Evolutionary conservation across 441 rosid species (phyloP).

Genomic region (Aquilaria agallochum): DNA sequence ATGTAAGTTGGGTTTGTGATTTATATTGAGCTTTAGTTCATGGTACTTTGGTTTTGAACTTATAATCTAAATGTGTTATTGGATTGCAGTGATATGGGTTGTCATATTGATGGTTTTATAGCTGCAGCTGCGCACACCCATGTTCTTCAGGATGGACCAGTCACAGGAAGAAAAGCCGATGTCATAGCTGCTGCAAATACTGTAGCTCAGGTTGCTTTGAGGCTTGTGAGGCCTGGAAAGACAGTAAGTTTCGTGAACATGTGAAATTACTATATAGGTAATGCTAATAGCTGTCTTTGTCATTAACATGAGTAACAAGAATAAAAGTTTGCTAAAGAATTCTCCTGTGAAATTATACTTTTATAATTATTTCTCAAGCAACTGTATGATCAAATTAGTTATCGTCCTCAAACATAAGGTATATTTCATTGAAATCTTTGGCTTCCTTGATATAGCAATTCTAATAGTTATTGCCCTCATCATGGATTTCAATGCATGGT

Average conservation of each 20-base stretch:
- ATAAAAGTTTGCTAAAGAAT: too few species aligned
- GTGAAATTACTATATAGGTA: too few species aligned
- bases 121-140: slow-evolving; percentile 90
- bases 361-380: too few species aligned
- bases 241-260: slow-evolving; percentile 44
- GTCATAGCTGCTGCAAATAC: slow-evolving; percentile 92
- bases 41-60: not conserved
- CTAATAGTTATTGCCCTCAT: too few species aligned
- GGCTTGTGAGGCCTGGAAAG: slow-evolving; percentile 96
- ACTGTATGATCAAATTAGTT: too few species aligned
- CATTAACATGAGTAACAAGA: too few species aligned
- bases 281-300: too few species aligned
- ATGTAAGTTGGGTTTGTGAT: slow-evolving; percentile 44
- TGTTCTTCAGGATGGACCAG: slow-evolving; percentile 69
- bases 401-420: too few species aligned
- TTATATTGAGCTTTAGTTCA: not conserved
- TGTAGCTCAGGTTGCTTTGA: slow-evolving; percentile 97
- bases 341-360: too few species aligned
- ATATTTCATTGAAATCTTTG: too few species aligned
- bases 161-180: slow-evolving; percentile 80
- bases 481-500: too few species aligned
- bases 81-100: slow-evolving; percentile 78
- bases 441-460: too few species aligned
- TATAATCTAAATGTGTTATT: not conserved
- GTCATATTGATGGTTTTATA: slow-evolving; percentile 96